Evolutionary conservation across 1,284 basidiomycete species (phyloP).

Genomic region (Agaricales sp.): DNA sequence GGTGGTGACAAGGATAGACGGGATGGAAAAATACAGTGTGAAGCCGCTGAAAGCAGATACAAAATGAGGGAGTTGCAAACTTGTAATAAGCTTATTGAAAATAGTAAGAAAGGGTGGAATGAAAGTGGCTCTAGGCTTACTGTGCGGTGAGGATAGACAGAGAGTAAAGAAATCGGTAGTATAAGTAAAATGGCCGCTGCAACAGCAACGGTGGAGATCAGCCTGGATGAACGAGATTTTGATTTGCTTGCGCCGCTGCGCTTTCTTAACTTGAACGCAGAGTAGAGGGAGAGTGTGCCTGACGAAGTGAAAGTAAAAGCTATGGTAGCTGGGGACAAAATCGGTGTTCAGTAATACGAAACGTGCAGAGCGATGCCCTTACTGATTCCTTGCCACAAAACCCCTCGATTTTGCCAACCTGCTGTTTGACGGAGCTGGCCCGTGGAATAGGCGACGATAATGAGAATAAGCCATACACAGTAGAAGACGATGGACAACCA

Average conservation of each 20-base stretch:
- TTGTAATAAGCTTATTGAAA: slow-evolving; percentile 19
- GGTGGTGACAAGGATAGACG: slow-evolving; percentile 45
- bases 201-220: slow-evolving; percentile 42
- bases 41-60: slow-evolving; percentile 30
- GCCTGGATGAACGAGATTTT: slow-evolving; percentile 43
- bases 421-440: slow-evolving; percentile 27
- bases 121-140: slow-evolving; percentile 5
- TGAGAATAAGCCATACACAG: slow-evolving; percentile 43
- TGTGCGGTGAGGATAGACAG: slow-evolving; percentile 21
- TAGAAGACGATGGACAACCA: slow-evolving; percentile 48
- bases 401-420: slow-evolving; percentile 30
- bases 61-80: slow-evolving; percentile 22
- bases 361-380: slow-evolving; percentile 18
- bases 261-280: slow-evolving; percentile 37
- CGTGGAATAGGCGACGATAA: slow-evolving; percentile 37
- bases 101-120: slow-evolving; percentile 7
- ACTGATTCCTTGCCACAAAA: slow-evolving; percentile 58
- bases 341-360: not conserved
- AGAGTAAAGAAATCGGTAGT: slow-evolving; percentile 48
- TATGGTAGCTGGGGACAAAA: slow-evolving; percentile 28
- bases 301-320: slow-evolving; percentile 58
- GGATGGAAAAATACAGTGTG: slow-evolving; percentile 48
- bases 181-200: slow-evolving; percentile 36
- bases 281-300: slow-evolving; percentile 53
- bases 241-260: slow-evolving; percentile 33